Conservation (phyloP, 2,329 filamentous ascomycete genomes). For the Keithomyces neogunnii region DNA sequence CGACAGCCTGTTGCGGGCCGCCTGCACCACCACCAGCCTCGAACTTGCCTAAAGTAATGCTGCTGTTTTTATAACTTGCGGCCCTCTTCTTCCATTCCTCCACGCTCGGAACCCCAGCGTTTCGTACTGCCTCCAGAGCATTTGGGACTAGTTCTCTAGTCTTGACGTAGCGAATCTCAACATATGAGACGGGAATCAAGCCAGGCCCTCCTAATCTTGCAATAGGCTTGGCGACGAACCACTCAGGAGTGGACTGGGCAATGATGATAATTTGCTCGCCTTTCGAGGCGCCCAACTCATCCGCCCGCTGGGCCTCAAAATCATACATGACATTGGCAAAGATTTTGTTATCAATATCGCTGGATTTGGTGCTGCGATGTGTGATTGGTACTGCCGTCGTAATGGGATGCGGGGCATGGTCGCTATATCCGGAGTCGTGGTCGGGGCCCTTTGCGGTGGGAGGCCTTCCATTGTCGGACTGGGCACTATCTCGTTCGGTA, state of each 20-base stretch:
- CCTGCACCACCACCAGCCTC: slow-evolving; percentile 45
- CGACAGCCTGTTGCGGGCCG: slow-evolving; percentile 38
- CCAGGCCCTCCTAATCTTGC: slow-evolving; percentile 91
- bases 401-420: slow-evolving; percentile 21
- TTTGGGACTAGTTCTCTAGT: slow-evolving; percentile 76
- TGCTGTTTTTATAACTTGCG: slow-evolving; percentile 97
- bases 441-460: slow-evolving; percentile 53
- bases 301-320: slow-evolving; percentile 89
- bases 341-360: slow-evolving; percentile 70
- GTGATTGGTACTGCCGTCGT: slow-evolving; percentile 8
- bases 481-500: slow-evolving; percentile 80
- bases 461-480: slow-evolving; percentile 49
- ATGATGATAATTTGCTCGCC: slow-evolving; percentile 98
- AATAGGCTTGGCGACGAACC: slow-evolving; percentile 99
- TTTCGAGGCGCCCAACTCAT: slow-evolving; percentile 90
- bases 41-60: slow-evolving; percentile 90
- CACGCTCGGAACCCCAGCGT: slow-evolving; percentile 85
- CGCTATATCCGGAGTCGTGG: slow-evolving; percentile 80
- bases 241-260: slow-evolving; percentile 95
- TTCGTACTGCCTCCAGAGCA: slow-evolving; percentile 74
- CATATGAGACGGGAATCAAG: slow-evolving; percentile 90
- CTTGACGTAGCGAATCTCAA: slow-evolving; percentile 91
- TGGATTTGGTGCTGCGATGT: slow-evolving; percentile 42
- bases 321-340: slow-evolving; percentile 97
- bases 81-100: slow-evolving; percentile 99